phyloP scores from a whole-genome alignment of 163 green algal species.

The Dunaliella salina region DNA sequence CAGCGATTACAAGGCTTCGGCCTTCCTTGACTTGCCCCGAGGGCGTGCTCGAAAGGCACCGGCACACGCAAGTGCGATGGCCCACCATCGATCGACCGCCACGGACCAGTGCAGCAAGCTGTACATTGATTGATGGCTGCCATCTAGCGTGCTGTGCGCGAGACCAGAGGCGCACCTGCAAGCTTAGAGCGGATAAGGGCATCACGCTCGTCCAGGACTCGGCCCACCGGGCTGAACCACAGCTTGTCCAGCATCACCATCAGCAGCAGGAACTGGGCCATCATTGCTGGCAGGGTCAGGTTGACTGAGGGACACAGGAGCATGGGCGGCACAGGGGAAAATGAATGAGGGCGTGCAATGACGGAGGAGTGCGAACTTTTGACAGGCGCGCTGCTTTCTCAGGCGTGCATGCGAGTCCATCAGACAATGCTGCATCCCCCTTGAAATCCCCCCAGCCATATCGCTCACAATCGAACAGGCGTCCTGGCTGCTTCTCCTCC shows the following conservation, averaged over 20 bases:
- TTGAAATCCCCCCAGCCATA: not conserved
- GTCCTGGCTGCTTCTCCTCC: slow-evolving; percentile 57
- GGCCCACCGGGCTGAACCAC: slow-evolving; percentile 90
- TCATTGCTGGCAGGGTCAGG: slow-evolving; percentile 52
- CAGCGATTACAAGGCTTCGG: too few species aligned
- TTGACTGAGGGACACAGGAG: slow-evolving; percentile 25
- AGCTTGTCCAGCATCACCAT: slow-evolving; percentile 96
- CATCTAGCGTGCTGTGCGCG: too few species aligned
- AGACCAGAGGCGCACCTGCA: slow-evolving; percentile 9
- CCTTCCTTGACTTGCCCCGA: too few species aligned
- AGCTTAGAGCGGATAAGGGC: slow-evolving; percentile 83
- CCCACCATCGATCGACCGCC: too few species aligned
- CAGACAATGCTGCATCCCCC: not conserved
- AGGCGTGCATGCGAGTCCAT: not conserved
- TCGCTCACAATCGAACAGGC: slow-evolving; percentile 1
- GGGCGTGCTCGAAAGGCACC: too few species aligned
- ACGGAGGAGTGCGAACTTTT: not conserved
- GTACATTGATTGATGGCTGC: too few species aligned
- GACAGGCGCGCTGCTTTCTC: not conserved
- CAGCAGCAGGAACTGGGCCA: slow-evolving; percentile 56
- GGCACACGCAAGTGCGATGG: too few species aligned
- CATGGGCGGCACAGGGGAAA: not conserved
- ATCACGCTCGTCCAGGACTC: slow-evolving; percentile 91
- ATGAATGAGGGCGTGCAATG: not conserved
- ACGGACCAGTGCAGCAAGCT: too few species aligned